A percentile compares a stretch with the other conserved stretches of the same genome.
These are phyloP conservation scores for Chrysopogon serrulatus DNA, from an alignment of 176 grass and related monocot species.

Conservation along the genomic window DNA sequence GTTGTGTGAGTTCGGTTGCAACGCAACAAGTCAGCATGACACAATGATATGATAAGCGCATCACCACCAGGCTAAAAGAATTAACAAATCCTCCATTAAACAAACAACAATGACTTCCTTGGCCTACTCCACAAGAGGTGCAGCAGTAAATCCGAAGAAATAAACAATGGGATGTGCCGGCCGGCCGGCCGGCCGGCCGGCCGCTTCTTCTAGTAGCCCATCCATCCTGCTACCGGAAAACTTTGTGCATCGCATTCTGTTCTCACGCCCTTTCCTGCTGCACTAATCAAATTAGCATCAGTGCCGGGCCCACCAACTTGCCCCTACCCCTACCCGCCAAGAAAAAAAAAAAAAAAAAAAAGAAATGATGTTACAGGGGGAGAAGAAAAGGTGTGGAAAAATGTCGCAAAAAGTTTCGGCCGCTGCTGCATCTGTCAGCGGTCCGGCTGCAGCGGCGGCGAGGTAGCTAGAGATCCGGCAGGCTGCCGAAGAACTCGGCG, in stretches of 20 bases:
- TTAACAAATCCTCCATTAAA: slow-evolving; percentile 43
- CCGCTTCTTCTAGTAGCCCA: background rate
- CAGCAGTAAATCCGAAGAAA: slow-evolving; percentile 20
- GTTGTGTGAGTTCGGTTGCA: background rate
- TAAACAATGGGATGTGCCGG: background rate
- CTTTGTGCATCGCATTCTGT: background rate
- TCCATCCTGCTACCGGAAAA: background rate
- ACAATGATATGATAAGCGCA: slow-evolving; percentile 19
- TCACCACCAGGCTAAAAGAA: slow-evolving; percentile 20
- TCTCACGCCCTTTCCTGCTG: background rate
- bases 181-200: slow-evolving; percentile 16
- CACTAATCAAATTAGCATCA: slow-evolving; percentile 26
- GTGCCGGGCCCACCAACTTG: slow-evolving; percentile 17
- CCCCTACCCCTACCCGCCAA: background rate
- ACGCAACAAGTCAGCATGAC: slow-evolving; percentile 8
- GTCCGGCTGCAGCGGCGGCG: background rate
- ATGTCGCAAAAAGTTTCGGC: background rate
- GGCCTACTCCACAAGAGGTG: slow-evolving; percentile 27
- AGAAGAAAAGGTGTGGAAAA: background rate
- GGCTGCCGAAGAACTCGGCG: slow-evolving; percentile 37
- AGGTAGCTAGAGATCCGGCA: slow-evolving; percentile 34
- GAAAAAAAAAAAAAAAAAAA: background rate
- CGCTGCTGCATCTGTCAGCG: background rate
- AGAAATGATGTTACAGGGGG: background rate
- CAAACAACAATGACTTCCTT: slow-evolving; percentile 14